A percentile compares a stretch with the other conserved stretches of the same genome.
Conservation (phyloP, 805 yeast genomes). For the Kazachstania martiniae region DNA sequence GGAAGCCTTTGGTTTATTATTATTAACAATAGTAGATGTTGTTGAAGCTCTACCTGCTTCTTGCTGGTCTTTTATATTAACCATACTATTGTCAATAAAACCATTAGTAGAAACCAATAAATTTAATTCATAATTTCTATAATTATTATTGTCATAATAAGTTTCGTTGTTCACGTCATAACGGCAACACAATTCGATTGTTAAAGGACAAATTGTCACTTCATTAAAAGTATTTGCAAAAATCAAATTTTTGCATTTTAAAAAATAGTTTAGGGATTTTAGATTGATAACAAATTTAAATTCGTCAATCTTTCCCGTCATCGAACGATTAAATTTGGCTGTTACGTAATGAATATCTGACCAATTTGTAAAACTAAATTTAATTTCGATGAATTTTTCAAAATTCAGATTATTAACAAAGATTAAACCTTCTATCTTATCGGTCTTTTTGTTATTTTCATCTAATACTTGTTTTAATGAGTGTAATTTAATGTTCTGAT, state of each 20-base stretch:
- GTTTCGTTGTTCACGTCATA: conserved; percentile 26
- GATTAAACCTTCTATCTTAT: conserved; percentile 19
- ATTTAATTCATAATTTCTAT: conserved; percentile 22
- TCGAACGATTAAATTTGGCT: conserved; percentile 20
- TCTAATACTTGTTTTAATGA: conserved; percentile 5
- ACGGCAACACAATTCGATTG: conserved; percentile 24
- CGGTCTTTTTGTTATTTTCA: conserved; percentile 2
- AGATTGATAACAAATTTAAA: conserved; percentile 23
- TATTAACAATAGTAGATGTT: neutral
- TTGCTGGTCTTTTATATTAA: neutral
- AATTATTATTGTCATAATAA: conserved; percentile 28
- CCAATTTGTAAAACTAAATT: conserved; percentile 27
- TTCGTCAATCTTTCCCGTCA: conserved; percentile 20
- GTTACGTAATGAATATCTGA: conserved; percentile 21
- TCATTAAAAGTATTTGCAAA: conserved; percentile 2
- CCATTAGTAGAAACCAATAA: conserved; percentile 3
- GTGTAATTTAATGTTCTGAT: conserved; percentile 13
- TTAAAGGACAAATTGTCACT: conserved; percentile 7
- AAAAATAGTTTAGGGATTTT: conserved; percentile 18
- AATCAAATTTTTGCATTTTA: conserved; percentile 15
- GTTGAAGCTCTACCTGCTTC: neutral
- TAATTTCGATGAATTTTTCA: conserved; percentile 25
- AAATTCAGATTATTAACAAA: conserved; percentile 25
- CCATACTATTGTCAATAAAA: neutral
- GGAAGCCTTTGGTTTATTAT: neutral